phyloP scores from a whole-genome alignment of 2,329 filamentous ascomycete species.

The Diplodia sapinea region DNA sequence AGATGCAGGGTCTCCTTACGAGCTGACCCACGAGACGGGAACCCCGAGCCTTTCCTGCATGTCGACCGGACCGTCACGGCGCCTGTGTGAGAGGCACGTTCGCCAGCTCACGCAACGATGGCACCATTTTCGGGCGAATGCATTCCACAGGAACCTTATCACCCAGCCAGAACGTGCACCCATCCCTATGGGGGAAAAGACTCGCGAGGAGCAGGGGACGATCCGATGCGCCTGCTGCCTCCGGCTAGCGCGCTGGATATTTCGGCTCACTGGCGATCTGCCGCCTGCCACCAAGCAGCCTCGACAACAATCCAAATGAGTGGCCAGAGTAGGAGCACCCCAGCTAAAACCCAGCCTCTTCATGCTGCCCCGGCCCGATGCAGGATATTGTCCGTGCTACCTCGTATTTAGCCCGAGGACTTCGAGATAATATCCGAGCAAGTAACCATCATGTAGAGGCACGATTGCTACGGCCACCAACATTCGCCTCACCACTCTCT shows the following conservation, averaged over 20 bases:
- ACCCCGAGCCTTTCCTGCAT: not conserved
- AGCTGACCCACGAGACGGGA: not conserved
- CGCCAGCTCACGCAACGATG: conserved; percentile 11
- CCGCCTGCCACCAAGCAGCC: not conserved
- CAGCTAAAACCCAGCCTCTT: too few species aligned
- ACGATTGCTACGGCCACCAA: not conserved
- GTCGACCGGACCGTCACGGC: not conserved
- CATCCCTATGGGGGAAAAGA: conserved; percentile 16
- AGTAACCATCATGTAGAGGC: not conserved
- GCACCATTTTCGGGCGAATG: not conserved
- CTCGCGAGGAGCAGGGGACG: conserved; percentile 5
- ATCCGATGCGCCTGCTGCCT: conserved; percentile 25
- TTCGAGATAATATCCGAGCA: not conserved
- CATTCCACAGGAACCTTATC: conserved; percentile 9
- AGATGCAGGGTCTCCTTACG: not conserved
- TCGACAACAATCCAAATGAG: not conserved
- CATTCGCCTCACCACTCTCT: not conserved
- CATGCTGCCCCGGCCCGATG: not conserved
- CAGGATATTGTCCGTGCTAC: not conserved
- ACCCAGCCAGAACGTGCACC: conserved; percentile 8
- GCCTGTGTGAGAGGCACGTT: not conserved
- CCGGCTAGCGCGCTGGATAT: conserved; percentile 10
- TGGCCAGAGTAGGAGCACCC: not conserved
- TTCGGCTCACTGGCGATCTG: conserved; percentile 15
- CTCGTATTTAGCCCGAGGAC: not conserved